phyloP scores from a whole-genome alignment of 2,329 filamentous ascomycete species.

The Colletotrichum magnum region DNA sequence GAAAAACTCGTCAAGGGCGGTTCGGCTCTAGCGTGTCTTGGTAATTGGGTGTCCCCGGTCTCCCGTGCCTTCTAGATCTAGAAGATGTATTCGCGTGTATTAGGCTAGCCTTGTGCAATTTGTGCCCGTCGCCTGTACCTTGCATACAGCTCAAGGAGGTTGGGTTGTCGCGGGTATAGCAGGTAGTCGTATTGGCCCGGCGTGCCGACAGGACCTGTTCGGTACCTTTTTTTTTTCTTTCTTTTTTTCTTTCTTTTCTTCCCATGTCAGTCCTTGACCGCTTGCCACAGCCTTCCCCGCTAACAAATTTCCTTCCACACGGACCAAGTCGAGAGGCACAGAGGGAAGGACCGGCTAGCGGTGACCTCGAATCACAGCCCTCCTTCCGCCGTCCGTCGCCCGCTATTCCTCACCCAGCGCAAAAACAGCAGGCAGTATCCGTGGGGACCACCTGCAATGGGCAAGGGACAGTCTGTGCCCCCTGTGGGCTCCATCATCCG shows the following conservation, averaged over 20 bases:
- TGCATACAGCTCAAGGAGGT: conserved; percentile 34
- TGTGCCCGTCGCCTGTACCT: conserved; percentile 38
- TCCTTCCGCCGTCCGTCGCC: not conserved
- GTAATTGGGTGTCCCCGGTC: conserved; percentile 35
- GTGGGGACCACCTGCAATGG: conserved; percentile 11
- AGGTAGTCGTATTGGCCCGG: conserved; percentile 18
- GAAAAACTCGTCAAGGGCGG: conserved; percentile 26
- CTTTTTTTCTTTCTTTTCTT: not conserved
- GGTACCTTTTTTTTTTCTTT: conserved; percentile 4
- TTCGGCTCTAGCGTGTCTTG: conserved; percentile 32
- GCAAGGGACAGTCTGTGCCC: conserved; percentile 37
- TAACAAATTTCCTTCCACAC: conserved; percentile 9
- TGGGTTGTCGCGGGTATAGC: conserved; percentile 35
- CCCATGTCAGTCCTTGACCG: conserved; percentile 19
- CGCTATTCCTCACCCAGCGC: conserved; percentile 21
- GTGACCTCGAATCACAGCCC: too few relatives aligned
- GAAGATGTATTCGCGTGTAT: conserved; percentile 27
- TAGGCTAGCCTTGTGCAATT: conserved; percentile 40
- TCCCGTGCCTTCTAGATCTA: conserved; percentile 27
- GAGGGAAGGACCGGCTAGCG: too few relatives aligned
- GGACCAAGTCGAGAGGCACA: too few relatives aligned
- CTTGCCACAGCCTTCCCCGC: conserved; percentile 10
- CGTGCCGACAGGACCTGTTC: conserved; percentile 12
- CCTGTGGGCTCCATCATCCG: conserved; percentile 37
- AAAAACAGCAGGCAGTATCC: too few relatives aligned